phyloP scores from a whole-genome alignment of 768 basidiomycete species.

The Lentinula detonsa region DNA sequence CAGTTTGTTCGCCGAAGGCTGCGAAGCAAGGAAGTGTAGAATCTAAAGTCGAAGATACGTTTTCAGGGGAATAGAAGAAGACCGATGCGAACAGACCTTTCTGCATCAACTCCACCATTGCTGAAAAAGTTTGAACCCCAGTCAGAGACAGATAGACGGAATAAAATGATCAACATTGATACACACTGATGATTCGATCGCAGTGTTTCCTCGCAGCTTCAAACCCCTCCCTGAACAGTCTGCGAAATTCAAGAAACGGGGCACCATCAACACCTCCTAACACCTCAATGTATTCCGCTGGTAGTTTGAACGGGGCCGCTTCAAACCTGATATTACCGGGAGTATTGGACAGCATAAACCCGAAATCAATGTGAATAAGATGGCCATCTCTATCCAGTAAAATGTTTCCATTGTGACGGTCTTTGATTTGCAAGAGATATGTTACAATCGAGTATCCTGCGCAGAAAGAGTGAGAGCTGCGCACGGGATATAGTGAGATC shows the following conservation, averaged over 20 bases:
- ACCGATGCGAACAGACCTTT: slow-evolving; percentile 51
- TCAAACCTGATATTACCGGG: slow-evolving; percentile 98
- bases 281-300: slow-evolving; percentile 93
- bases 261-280: slow-evolving; percentile 78
- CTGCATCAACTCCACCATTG: slow-evolving; percentile 95
- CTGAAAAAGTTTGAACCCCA: slow-evolving; percentile 12
- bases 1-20: slow-evolving; percentile 87
- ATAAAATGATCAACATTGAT: background rate
- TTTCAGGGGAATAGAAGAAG: slow-evolving; percentile 7
- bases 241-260: slow-evolving; percentile 78
- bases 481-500: background rate
- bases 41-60: slow-evolving; percentile 38
- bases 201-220: slow-evolving; percentile 93
- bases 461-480: slow-evolving; percentile 4
- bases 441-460: slow-evolving; percentile 91
- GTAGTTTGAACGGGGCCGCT: slow-evolving; percentile 97
- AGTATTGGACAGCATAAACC: slow-evolving; percentile 95
- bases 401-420: slow-evolving; percentile 98
- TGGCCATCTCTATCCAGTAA: slow-evolving; percentile 93
- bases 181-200: slow-evolving; percentile 88
- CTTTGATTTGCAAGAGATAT: slow-evolving; percentile 97
- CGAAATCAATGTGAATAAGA: slow-evolving; percentile 96
- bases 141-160: background rate
- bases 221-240: slow-evolving; percentile 88
- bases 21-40: slow-evolving; percentile 89